phyloP scores from a whole-genome alignment of 805 yeast genomes.

The Nakazawaea wyomingensis region DNA sequence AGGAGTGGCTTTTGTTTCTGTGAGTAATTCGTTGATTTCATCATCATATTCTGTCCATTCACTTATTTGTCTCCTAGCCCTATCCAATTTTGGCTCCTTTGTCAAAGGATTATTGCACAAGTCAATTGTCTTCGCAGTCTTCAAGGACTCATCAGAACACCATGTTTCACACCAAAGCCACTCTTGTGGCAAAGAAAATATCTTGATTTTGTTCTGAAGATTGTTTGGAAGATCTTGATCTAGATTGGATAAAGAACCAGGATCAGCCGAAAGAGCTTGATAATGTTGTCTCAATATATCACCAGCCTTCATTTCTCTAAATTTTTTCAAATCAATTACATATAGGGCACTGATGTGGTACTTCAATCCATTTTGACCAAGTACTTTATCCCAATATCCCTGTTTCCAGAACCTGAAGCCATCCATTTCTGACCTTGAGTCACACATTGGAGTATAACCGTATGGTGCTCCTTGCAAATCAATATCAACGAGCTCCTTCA shows the following conservation, averaged over 20 bases:
- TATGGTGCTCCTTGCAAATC: constrained; percentile 81
- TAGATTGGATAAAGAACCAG: constrained; percentile 70
- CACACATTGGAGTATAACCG: constrained; percentile 85
- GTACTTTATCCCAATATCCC: constrained; percentile 77
- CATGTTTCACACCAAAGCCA: constrained; percentile 96
- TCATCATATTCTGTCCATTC: constrained; percentile 72
- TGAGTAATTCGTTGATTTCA: constrained; percentile 35
- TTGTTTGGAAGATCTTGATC: constrained; percentile 96
- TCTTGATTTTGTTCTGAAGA: constrained; percentile 62
- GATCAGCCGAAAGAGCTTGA: constrained; percentile 75
- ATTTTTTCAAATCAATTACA: constrained; percentile 67
- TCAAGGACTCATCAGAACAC: constrained; percentile 64
- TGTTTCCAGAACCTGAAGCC: constrained; percentile 89
- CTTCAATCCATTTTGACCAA: constrained; percentile 50
- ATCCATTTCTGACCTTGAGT: constrained; percentile 72
- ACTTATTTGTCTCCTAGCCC: constrained; percentile 70
- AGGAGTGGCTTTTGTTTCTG: not conserved
- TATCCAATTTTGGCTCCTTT: constrained; percentile 69
- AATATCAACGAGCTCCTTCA: constrained; percentile 59
- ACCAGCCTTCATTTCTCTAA: constrained; percentile 68
- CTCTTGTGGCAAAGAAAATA: constrained; percentile 69
- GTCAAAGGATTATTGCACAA: constrained; percentile 81
- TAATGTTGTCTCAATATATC: constrained; percentile 79
- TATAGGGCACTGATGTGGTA: constrained; percentile 84
- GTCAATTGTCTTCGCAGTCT: constrained; percentile 72